Evolutionary conservation across 768 basidiomycete species (phyloP), one percentile per base, ranked within the genome.

Genomic region (Hemileccinum rubropunctum): DNA sequence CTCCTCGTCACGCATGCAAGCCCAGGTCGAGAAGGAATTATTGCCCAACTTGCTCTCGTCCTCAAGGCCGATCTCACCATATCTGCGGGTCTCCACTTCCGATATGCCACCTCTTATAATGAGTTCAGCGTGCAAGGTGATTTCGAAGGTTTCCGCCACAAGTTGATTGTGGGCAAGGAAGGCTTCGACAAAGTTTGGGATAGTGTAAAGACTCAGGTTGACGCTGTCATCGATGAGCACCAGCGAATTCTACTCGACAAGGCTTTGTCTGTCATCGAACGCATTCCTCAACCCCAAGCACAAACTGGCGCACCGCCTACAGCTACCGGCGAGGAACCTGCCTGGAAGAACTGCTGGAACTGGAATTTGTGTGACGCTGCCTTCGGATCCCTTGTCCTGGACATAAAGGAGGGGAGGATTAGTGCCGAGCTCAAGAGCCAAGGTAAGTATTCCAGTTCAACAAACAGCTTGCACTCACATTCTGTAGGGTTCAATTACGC

Each of bases 261-360:
- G 73, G 90, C 91, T 1, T 72, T 98, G 39, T 81, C 80, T 12
- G 91, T 97, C 30, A 76, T 92, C 30, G 87, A 90, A 58, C 82
- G 91, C 40, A 71, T 97, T 6, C 95, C 95, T 1, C 71, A 77
- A 5, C 57, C 75, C 0, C 75, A 78, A 26, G 67, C 68, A 30
- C 65, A 68, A 15, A 62, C 59, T 4, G 68, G 66, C 17, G 56
- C 64, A 6, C 76, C 73, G 0, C 74, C 78, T 8, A 74, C 78
- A 1, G 73, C 77, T 9, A 75, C 79, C 3, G 78, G 80, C 3
- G 95, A 99, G 66, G 94, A 98, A 59, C 84, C 87, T 3, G 85
- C 91, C 0, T 99, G 97, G 97, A 99, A 98, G 71, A 98, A 97
- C 66, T 93, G 91, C 66, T 98, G 95, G 95, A 93, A 97, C 66